phyloP scores from a whole-genome alignment of 1,284 basidiomycete species.

The Jaminaea rosea region DNA sequence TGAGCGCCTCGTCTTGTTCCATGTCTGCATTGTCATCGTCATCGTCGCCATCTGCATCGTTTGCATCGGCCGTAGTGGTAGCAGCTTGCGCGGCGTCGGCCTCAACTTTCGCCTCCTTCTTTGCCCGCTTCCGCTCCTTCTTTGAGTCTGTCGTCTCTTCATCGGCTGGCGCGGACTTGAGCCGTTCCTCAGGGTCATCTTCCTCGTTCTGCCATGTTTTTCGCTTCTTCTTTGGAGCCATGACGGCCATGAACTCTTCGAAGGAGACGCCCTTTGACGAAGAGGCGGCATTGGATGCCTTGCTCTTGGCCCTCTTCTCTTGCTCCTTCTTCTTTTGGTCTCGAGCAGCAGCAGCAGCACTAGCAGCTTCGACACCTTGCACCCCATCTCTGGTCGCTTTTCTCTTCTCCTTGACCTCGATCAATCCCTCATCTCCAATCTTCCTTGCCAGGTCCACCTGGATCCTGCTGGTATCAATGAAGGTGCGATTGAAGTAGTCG shows the following conservation, averaged over 20 bases:
- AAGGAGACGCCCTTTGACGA: slow-evolving; percentile 39
- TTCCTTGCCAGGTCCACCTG: slow-evolving; percentile 65
- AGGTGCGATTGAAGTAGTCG: slow-evolving; percentile 79
- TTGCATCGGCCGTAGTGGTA: slow-evolving; percentile 2
- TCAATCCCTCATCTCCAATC: slow-evolving; percentile 20
- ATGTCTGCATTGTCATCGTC: slow-evolving; percentile 16
- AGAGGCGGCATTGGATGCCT: no score
- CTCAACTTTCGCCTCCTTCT: slow-evolving; percentile 1
- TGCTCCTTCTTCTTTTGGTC: slow-evolving; percentile 3
- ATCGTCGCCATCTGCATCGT: not conserved
- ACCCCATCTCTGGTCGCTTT: slow-evolving; percentile 8
- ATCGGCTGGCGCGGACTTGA: slow-evolving; percentile 3
- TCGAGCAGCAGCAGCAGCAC: not conserved
- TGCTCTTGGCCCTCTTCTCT: slow-evolving; percentile 7
- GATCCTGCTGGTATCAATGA: slow-evolving; percentile 55
- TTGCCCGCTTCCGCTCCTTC: slow-evolving; percentile 14
- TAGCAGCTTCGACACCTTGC: slow-evolving; percentile 6
- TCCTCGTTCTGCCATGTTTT: slow-evolving; percentile 44
- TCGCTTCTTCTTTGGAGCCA: slow-evolving; percentile 40
- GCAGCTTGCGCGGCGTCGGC: slow-evolving; percentile 4
- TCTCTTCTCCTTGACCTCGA: slow-evolving; percentile 5
- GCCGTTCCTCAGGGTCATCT: slow-evolving; percentile 12
- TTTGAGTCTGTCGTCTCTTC: slow-evolving; percentile 12
- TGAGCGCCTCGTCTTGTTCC: slow-evolving; percentile 23
- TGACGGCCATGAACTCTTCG: slow-evolving; percentile 43